These are phyloP conservation scores for Cladorrhinum sp. DNA, from an alignment of 2,329 filamentous ascomycete genomes.

Conservation along the genomic window DNA sequence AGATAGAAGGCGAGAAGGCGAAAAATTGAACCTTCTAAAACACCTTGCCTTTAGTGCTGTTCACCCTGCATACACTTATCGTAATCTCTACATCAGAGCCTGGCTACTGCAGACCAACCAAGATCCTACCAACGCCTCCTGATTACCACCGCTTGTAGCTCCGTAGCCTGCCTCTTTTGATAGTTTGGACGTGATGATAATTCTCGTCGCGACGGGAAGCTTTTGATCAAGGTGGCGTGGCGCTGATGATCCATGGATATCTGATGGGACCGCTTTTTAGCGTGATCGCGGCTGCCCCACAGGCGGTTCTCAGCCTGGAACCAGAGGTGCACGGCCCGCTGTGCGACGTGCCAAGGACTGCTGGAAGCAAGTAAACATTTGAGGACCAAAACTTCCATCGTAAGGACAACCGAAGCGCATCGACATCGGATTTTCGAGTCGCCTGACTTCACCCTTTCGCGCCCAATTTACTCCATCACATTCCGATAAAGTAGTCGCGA, in stretches of 20 bases:
- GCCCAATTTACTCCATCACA: no score
- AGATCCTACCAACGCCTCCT: no score
- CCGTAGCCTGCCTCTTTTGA: not conserved
- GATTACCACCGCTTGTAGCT: no score
- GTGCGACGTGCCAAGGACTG: not conserved
- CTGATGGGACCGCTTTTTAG: not conserved
- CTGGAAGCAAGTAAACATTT: not conserved
- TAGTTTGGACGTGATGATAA: not conserved
- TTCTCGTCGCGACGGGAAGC: not conserved
- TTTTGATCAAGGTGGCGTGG: not conserved
- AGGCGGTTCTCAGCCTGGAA: not conserved
- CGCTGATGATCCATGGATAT: not conserved
- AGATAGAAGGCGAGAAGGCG: no score
- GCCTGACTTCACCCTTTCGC: no score
- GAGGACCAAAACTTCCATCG: not conserved
- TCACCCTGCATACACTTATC: no score
- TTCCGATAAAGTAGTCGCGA: slow-evolving; percentile 40
- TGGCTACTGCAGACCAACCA: no score
- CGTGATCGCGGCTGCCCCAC: not conserved
- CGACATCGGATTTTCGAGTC: no score
- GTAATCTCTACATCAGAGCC: no score
- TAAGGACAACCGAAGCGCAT: not conserved
- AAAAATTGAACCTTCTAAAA: no score
- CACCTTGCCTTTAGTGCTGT: no score
- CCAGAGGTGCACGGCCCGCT: not conserved